Evolutionary conservation across 2,329 filamentous ascomycete genomes (phyloP).

Genomic region (Aspergillus unguis): DNA sequence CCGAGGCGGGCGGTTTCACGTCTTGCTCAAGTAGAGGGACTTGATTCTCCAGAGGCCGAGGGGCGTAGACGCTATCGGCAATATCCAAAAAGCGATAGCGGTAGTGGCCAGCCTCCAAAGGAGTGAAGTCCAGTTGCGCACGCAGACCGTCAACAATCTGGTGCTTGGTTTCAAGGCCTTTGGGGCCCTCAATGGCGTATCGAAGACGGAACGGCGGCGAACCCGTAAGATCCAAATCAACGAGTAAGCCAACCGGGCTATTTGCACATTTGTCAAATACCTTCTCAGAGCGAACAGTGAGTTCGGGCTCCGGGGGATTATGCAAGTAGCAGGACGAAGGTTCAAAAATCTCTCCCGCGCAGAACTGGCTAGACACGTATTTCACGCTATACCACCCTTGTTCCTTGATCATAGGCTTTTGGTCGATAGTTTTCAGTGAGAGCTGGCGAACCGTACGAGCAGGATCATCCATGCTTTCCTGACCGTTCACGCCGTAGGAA

Average conservation of each 20-base stretch:
- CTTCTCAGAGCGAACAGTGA: slow-evolving; percentile 71
- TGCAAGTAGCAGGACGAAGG: slow-evolving; percentile 89
- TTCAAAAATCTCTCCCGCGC: slow-evolving; percentile 83
- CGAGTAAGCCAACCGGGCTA: slow-evolving; percentile 83
- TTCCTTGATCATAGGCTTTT: slow-evolving; percentile 66
- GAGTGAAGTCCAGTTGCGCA: slow-evolving; percentile 79
- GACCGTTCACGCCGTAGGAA: slow-evolving; percentile 74
- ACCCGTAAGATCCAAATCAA: slow-evolving; percentile 85
- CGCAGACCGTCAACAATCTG: slow-evolving; percentile 67
- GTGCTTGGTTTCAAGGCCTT: slow-evolving; percentile 53
- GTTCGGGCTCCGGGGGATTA: slow-evolving; percentile 82
- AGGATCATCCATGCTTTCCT: slow-evolving; percentile 63
- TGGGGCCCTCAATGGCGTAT: slow-evolving; percentile 67
- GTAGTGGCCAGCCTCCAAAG: slow-evolving; percentile 76
- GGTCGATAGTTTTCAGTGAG: slow-evolving; percentile 54
- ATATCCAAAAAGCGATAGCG: slow-evolving; percentile 80
- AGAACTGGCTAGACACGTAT: slow-evolving; percentile 74
- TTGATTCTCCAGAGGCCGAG: slow-evolving; percentile 59
- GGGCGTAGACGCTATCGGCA: slow-evolving; percentile 75
- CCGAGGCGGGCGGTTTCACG: slow-evolving; percentile 88
- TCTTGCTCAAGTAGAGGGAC: slow-evolving; percentile 73
- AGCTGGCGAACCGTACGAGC: slow-evolving; percentile 58
- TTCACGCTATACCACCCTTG: slow-evolving; percentile 84
- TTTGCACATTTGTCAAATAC: slow-evolving; percentile 94
- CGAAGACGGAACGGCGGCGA: slow-evolving; percentile 84